A percentile compares a stretch with the other conserved stretches of the same genome.
These are phyloP conservation scores for Phytophthora cryptogea DNA, from an alignment of 352 stramenopile genomes.

Conservation along the genomic window DNA sequence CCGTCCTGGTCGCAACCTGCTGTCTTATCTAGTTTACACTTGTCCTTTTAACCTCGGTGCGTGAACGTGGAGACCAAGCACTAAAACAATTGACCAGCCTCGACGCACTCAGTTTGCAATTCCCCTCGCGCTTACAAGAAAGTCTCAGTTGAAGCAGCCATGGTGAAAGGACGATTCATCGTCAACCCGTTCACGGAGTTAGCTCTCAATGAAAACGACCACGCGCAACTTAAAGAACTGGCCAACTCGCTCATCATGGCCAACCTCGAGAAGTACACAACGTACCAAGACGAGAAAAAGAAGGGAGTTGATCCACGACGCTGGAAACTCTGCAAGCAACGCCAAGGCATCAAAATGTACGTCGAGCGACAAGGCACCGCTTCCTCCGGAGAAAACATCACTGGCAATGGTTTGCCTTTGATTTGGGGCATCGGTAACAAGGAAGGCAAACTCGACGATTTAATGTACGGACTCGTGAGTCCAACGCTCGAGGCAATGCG, in stretches of 20 bases:
- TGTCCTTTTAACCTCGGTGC: neutral
- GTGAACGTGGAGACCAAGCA: neutral
- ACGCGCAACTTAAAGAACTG: constrained; percentile 28
- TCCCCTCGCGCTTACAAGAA: constrained; percentile 6
- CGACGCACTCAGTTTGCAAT: constrained; percentile 16
- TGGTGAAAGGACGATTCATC: constrained; percentile 38
- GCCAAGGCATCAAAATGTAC: constrained; percentile 44
- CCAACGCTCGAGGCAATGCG: constrained; percentile 53
- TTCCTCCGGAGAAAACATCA: constrained; percentile 19
- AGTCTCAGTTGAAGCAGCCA: neutral
- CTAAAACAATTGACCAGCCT: neutral
- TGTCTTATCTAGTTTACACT: constrained; percentile 7
- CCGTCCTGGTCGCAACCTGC: neutral
- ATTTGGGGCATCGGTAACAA: constrained; percentile 43
- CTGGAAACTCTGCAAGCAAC: constrained; percentile 51
- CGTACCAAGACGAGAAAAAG: constrained; percentile 24
- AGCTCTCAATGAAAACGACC: constrained; percentile 22
- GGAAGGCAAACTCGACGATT: constrained; percentile 45
- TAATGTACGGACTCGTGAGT: constrained; percentile 54
- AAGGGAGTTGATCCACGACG: constrained; percentile 31
- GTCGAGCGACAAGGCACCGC: constrained; percentile 19
- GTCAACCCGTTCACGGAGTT: constrained; percentile 36
- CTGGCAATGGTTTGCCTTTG: constrained; percentile 32
- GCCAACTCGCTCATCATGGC: constrained; percentile 28
- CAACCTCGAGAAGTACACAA: constrained; percentile 32